Evolutionary conservation across 306 rosid species (phyloP).

Genomic region (Dryas octopetala): DNA sequence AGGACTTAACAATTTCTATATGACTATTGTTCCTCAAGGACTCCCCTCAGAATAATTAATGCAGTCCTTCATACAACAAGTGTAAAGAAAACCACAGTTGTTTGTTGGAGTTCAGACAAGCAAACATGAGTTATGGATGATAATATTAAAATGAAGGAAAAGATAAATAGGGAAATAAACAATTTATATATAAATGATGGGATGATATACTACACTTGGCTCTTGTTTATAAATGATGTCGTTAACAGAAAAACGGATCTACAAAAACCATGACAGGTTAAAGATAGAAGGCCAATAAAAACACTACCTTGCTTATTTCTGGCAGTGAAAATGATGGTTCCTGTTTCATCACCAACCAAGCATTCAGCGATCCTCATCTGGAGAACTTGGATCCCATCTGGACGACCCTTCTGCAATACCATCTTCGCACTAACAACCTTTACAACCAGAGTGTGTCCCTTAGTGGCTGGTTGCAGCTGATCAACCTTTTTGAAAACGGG

Average conservation of each 20-base stretch:
- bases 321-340: conserved; percentile 18
- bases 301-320: conserved; percentile 25
- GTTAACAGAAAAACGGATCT: no score
- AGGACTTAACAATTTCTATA: background rate
- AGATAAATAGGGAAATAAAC: no score
- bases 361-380: conserved; percentile 23
- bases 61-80: background rate
- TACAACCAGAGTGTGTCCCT: conserved; percentile 16
- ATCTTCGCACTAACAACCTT: conserved; percentile 16
- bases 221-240: no score
- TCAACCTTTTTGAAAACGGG: conserved; percentile 27
- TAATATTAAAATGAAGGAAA: background rate
- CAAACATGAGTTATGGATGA: no score
- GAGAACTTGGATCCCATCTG: conserved; percentile 21
- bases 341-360: conserved; percentile 22
- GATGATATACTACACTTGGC: no score
- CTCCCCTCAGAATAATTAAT: no score
- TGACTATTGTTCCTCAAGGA: no score
- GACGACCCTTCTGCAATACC: conserved; percentile 23
- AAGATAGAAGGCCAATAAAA: background rate
- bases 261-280: background rate
- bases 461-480: conserved; percentile 24
- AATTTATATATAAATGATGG: no score
- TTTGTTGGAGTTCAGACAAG: no score
- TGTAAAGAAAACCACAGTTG: background rate